These are phyloP conservation scores for Podospora conica DNA, from an alignment of 495 filamentous ascomycete genomes.

Conservation along the genomic window DNA sequence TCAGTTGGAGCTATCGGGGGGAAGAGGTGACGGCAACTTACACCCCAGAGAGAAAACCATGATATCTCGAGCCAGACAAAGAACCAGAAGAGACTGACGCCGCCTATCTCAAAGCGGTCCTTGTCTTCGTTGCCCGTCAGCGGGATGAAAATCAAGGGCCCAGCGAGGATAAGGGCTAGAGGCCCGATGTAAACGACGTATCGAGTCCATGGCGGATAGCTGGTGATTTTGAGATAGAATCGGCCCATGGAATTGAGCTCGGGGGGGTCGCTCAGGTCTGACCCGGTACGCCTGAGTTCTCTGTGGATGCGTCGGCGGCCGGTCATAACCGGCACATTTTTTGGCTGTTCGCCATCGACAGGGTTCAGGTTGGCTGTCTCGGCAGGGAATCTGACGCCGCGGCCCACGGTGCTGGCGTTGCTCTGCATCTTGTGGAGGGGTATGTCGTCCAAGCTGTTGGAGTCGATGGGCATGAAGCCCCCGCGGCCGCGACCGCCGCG, in stretches of 20 bases:
- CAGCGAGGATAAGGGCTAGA: slow-evolving; percentile 63
- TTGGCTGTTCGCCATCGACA: too few species aligned
- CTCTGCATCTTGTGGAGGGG: slow-evolving; percentile 47
- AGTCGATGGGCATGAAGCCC: slow-evolving; percentile 29
- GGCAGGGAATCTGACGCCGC: slow-evolving; percentile 48
- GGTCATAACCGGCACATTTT: slow-evolving; percentile 28
- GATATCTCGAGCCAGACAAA: slow-evolving; percentile 90
- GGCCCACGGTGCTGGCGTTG: slow-evolving; percentile 37
- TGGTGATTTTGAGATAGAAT: slow-evolving; percentile 76
- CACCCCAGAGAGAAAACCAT: slow-evolving; percentile 79
- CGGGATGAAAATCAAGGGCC: slow-evolving; percentile 73
- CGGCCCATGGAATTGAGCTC: slow-evolving; percentile 76
- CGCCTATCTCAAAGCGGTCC: slow-evolving; percentile 33
- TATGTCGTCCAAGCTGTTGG: slow-evolving; percentile 38
- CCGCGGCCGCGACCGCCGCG: slow-evolving; percentile 24
- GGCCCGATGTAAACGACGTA: slow-evolving; percentile 88
- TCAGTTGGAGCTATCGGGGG: too few species aligned
- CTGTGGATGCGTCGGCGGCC: slow-evolving; percentile 52
- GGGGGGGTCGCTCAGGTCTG: slow-evolving; percentile 48
- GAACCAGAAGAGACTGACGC: slow-evolving; percentile 62
- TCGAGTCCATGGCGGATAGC: slow-evolving; percentile 78
- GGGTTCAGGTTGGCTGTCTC: too few species aligned
- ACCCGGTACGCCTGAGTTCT: slow-evolving; percentile 46
- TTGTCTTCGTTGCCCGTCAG: slow-evolving; percentile 35
- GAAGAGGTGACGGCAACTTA: background rate